phyloP scores from a whole-genome alignment of 331 rosid genomes.

The Prunus yedoensis region DNA sequence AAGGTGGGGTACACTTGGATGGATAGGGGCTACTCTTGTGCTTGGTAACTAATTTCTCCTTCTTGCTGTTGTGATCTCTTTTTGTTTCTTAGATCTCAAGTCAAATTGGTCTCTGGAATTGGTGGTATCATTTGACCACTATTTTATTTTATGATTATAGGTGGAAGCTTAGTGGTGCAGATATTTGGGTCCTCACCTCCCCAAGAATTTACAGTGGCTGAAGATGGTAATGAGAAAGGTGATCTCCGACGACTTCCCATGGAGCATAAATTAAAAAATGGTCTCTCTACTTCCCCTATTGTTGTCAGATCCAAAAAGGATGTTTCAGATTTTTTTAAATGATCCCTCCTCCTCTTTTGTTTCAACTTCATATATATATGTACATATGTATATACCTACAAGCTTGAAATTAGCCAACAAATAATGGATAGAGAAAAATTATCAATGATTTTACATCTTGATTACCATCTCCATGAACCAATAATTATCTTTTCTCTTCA shows the following conservation, averaged over 20 bases:
- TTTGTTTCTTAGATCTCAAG: too few relatives aligned
- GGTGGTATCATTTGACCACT: too few relatives aligned
- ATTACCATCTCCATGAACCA: not conserved
- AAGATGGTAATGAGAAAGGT: constrained; percentile 20
- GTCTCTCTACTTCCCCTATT: constrained; percentile 33
- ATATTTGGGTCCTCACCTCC: constrained; percentile 16
- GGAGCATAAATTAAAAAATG: constrained; percentile 17
- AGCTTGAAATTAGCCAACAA: not conserved
- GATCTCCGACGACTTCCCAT: constrained; percentile 9
- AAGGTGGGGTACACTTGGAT: constrained; percentile 33
- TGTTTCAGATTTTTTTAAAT: not conserved
- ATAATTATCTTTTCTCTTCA: not conserved
- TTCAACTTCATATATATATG: too few relatives aligned
- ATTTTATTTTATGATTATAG: not conserved
- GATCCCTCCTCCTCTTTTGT: too few relatives aligned
- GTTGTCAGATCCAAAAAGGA: constrained; percentile 22
- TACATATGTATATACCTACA: too few relatives aligned
- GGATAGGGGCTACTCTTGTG: constrained; percentile 28
- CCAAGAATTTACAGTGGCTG: not conserved
- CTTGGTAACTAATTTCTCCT: constrained; percentile 12
- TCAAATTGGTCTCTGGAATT: too few relatives aligned
- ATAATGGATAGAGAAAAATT: not conserved
- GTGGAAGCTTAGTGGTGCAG: constrained; percentile 36
- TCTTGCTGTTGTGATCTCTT: too few relatives aligned
- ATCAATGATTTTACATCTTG: not conserved